A percentile compares a stretch with the other conserved stretches of the same genome.
These are phyloP conservation scores for Diplosphaera chodatii DNA, from an alignment of 139 green algal species.

Conservation along the genomic window DNA sequence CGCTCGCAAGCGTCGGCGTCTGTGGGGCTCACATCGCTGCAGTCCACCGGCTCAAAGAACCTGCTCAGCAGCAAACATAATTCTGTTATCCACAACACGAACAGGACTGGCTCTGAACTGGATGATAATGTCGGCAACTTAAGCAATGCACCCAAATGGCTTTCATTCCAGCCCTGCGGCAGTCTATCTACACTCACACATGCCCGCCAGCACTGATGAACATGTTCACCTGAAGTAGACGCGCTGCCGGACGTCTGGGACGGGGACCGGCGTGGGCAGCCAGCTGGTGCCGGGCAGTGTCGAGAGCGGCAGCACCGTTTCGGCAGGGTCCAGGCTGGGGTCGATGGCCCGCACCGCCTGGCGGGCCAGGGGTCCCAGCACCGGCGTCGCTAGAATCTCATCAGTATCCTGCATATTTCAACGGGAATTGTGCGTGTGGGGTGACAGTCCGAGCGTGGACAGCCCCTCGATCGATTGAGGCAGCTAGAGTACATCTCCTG, in stretches of 20 bases:
- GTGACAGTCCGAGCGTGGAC: no score
- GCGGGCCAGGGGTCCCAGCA: slow-evolving; percentile 34
- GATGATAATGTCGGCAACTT: no score
- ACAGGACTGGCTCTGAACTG: background rate
- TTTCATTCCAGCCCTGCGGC: background rate
- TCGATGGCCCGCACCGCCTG: slow-evolving; percentile 13
- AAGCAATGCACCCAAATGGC: background rate
- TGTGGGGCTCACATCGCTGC: background rate
- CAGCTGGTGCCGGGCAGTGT: slow-evolving; percentile 28
- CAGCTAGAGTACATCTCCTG: no score
- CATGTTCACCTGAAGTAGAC: slow-evolving; percentile 57
- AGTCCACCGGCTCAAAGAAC: slow-evolving; percentile 18
- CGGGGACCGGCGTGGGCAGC: slow-evolving; percentile 42
- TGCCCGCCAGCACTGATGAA: background rate
- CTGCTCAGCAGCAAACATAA: slow-evolving; percentile 13
- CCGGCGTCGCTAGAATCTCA: slow-evolving; percentile 33
- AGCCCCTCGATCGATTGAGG: no score
- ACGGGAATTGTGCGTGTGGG: no score
- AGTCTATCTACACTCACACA: no score
- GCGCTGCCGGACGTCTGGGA: slow-evolving; percentile 50
- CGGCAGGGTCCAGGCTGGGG: slow-evolving; percentile 20
- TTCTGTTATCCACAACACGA: background rate
- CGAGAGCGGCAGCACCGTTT: slow-evolving; percentile 42
- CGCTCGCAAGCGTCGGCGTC: slow-evolving; percentile 2
- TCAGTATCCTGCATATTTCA: slow-evolving; percentile 34